Conservation (phyloP, 306 rosid genomes). For the Hippophae gyantsensis region DNA sequence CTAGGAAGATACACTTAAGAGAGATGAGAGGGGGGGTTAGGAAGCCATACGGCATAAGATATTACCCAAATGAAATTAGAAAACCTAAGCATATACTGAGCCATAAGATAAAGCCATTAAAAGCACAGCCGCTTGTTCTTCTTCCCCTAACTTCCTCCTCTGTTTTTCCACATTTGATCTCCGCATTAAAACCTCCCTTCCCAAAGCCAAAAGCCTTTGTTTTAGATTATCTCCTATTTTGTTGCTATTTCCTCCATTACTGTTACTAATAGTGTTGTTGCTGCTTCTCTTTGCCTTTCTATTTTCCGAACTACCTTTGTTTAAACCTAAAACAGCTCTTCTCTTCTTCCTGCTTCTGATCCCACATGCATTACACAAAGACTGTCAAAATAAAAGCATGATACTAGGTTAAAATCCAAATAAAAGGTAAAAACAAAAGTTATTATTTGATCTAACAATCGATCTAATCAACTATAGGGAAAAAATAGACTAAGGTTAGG, state of each 20-base stretch:
- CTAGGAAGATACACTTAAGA: constrained; percentile 29
- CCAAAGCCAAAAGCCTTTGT: constrained; percentile 48
- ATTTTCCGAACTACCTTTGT: constrained; percentile 42
- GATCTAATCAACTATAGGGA: neutral
- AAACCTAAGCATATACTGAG: constrained; percentile 59
- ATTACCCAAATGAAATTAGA: neutral
- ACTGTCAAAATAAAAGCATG: constrained; percentile 31
- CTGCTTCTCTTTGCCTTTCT: constrained; percentile 32
- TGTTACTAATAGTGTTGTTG: neutral
- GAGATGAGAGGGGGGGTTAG: constrained; percentile 25
- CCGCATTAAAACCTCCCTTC: constrained; percentile 75
- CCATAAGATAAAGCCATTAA: constrained; percentile 91
- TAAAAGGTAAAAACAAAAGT: neutral
- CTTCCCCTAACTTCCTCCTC: constrained; percentile 69
- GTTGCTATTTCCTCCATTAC: constrained; percentile 7
- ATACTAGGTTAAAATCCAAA: neutral
- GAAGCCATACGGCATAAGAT: neutral
- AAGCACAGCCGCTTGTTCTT: constrained; percentile 84
- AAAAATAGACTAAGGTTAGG: neutral
- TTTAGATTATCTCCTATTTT: constrained; percentile 48
- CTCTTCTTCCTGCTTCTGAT: constrained; percentile 97
- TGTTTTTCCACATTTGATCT: constrained; percentile 61
- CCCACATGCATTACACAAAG: constrained; percentile 91
- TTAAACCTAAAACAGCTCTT: constrained; percentile 66
- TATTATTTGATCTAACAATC: neutral